Base-by-base conservation (phyloP, 306 rosid species). In the Medicago arabica region DNA sequence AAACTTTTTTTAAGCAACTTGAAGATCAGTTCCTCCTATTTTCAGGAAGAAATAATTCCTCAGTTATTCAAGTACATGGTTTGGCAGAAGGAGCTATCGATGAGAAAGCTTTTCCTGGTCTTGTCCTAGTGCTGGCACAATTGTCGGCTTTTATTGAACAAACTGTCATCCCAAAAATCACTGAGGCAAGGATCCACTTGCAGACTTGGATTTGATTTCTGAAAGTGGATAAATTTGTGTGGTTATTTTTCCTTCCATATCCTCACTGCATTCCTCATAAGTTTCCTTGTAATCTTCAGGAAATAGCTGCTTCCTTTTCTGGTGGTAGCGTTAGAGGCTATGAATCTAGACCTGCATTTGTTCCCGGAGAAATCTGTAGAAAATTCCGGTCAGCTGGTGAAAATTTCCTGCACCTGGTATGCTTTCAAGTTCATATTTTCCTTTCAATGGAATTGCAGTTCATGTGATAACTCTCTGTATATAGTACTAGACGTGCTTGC, bases 121-220 rank as follows among this genome's bases (percentile, higher is more conserved):
- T 90, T 78, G 90, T 92, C 74, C 83, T 95, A 49, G 92, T 95
- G 82, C 87, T 95, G 82, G 89, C 98, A 69, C 97, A 92, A 80
- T 82, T 95, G 81, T 92, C 97, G 80, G 81, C 87, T 74, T 92
- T 87, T 85, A 80, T 95, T 55, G 97, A 92, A 87, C 97, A 92
- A 74, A 89, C 91, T 81, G 97, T 91, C 77, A 83, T 92, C 78
- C 95, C 89, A 31, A 92, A 92, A 86, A 87, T 95, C 80, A 92
- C 97, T 0, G 97, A 92, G 98, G 98, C 80, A 88, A 90, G 89
- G 68, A 71, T 53, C 71, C 66, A 62, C 31, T 69, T 58, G 69
- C 69, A 11, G 57, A 68, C 80, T 79, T 60, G 21, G 59, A 51
- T 69, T 75, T 54, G 28, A 60, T 75, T 74, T 54, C 28, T 57